These are phyloP conservation scores for Cordyceps fumosorosea DNA, from an alignment of 2,329 filamentous ascomycete species.

Conservation along the genomic window DNA sequence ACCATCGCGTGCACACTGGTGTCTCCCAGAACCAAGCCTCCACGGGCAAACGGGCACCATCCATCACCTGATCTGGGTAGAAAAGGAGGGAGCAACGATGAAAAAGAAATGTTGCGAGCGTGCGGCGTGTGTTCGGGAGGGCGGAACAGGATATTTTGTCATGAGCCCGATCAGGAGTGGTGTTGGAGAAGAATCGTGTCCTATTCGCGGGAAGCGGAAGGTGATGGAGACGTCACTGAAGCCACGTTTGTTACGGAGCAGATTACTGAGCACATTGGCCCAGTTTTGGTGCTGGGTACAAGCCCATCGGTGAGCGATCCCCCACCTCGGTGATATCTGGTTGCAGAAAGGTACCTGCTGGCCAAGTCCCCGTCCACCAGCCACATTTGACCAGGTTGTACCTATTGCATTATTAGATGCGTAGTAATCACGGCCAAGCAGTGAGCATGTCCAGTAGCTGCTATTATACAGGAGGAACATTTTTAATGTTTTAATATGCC, in stretches of 20 bases:
- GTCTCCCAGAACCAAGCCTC: constrained; percentile 99
- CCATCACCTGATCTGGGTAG: constrained; percentile 53
- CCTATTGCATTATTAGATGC: neutral
- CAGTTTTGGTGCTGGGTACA: neutral
- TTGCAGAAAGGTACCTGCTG: neutral
- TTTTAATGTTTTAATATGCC: too few species aligned
- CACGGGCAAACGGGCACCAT: constrained; percentile 64
- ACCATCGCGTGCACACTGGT: constrained; percentile 92
- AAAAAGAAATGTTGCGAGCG: neutral
- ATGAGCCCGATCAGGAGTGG: neutral
- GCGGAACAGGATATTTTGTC: neutral
- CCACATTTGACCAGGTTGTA: neutral
- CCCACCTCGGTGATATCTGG: neutral
- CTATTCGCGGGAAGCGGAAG: neutral
- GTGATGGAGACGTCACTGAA: constrained; percentile 10
- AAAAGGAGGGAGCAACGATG: neutral
- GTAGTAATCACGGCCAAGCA: too few species aligned
- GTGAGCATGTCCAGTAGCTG: too few species aligned
- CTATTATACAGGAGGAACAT: too few species aligned
- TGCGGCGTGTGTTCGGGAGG: neutral
- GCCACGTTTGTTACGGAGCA: constrained; percentile 3
- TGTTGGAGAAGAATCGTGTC: constrained; percentile 7
- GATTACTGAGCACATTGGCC: neutral
- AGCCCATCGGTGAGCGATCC: neutral
- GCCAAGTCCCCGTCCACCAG: neutral